phyloP scores from a whole-genome alignment of 1,284 basidiomycete species.

The Pholiota adiposa region DNA sequence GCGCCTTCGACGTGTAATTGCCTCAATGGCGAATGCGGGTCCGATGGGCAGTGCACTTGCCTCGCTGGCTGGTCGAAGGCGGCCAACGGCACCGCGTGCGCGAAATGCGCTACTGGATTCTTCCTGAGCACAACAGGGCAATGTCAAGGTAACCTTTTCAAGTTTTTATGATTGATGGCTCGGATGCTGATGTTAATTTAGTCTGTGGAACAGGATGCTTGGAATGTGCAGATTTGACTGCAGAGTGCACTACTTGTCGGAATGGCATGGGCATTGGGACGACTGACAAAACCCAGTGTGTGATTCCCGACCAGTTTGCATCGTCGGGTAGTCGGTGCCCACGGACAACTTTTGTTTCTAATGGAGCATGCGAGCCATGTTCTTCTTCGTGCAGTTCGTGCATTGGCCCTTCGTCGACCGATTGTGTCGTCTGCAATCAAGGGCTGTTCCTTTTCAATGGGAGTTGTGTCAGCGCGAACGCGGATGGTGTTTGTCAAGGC shows the following conservation, averaged over 20 bases:
- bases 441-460: conserved; percentile 67
- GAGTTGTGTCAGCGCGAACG: conserved; percentile 65
- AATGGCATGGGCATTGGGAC: conserved; percentile 66
- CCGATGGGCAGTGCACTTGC: conserved; percentile 72
- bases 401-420: conserved; percentile 65
- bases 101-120: conserved; percentile 73
- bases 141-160: conserved; percentile 63
- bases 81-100: conserved; percentile 73
- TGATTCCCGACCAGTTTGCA: conserved; percentile 51
- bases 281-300: conserved; percentile 70
- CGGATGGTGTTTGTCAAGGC: conserved; percentile 72
- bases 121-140: conserved; percentile 71
- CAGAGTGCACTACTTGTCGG: conserved; percentile 73
- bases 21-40: conserved; percentile 72
- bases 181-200: conserved; percentile 26
- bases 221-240: conserved; percentile 66
- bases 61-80: conserved; percentile 76
- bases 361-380: conserved; percentile 60
- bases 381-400: conserved; percentile 73
- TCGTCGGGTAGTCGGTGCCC: conserved; percentile 64
- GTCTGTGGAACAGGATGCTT: conserved; percentile 77
- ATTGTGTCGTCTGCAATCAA: conserved; percentile 69
- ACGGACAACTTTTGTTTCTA: conserved; percentile 63
- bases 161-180: background rate
- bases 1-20: conserved; percentile 75